Percentiles rank a stretch among this genome's conserved stretches.
Evolutionary conservation across 2,329 filamentous ascomycete species (phyloP).

Genomic region (Davidsoniella australis): DNA sequence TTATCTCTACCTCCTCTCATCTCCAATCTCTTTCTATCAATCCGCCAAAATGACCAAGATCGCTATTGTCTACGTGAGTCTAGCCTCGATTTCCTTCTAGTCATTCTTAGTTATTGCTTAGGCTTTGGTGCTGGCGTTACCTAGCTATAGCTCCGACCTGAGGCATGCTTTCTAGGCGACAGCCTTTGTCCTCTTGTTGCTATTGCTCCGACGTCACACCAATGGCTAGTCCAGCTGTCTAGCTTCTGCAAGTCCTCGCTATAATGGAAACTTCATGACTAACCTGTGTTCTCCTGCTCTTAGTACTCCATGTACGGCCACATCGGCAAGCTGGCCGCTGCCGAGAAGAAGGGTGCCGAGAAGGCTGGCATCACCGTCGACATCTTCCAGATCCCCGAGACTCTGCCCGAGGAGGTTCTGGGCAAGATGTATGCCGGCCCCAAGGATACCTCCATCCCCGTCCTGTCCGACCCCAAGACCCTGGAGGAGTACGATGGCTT

Average conservation of each 20-base stretch:
- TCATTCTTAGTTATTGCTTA: no score
- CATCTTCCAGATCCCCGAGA: constrained; percentile 79
- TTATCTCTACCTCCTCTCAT: not conserved
- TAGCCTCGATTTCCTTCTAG: constrained; percentile 1
- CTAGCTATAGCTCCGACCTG: no score
- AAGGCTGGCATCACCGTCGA: constrained; percentile 68
- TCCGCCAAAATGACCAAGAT: constrained; percentile 58
- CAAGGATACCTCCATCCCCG: constrained; percentile 50
- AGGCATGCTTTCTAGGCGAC: no score
- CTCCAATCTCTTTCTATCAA: not conserved
- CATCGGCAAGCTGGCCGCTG: constrained; percentile 66
- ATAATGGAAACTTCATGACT: not conserved
- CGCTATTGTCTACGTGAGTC: constrained; percentile 72
- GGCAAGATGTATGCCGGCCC: constrained; percentile 77
- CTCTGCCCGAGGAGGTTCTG: constrained; percentile 68
- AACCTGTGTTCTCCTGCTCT: not conserved
- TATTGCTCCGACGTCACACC: not conserved
- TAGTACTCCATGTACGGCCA: constrained; percentile 94
- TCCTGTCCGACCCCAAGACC: constrained; percentile 37
- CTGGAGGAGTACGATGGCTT: constrained; percentile 72
- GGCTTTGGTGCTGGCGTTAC: not conserved
- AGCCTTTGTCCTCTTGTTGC: not conserved
- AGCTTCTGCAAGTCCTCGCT: no score
- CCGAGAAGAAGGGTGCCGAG: constrained; percentile 80
- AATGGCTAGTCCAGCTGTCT: not conserved